Evolutionary conservation across 495 filamentous ascomycete genomes (phyloP), one percentile per base, ranked within the genome.

Genomic region (Immersiella caudata): DNA sequence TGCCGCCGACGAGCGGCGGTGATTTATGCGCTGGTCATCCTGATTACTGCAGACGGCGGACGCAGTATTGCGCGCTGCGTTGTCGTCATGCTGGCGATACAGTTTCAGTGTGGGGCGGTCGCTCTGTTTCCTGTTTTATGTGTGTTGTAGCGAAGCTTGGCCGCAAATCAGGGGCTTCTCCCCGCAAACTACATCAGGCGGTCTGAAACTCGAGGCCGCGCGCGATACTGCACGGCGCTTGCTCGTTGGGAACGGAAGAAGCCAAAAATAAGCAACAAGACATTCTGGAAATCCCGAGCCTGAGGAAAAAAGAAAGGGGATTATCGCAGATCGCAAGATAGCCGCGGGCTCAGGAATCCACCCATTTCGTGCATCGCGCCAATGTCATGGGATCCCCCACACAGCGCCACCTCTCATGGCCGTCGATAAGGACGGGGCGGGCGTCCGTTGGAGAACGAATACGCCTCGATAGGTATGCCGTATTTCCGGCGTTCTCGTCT

Each of bases 81-180:
- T 6, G 9, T 46, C 40, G 40, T 46, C 40, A 46, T 46, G 40
- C 40, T 46, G 40, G 6, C 24, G 20, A 11, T n/a, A 55, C 24
- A n/a, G 56, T 27, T 33, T 59, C 56, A 35, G 52, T 24, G 25
- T 24, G 52, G 7, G 21, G 21, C n/a, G 7, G 20, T 22, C 5
- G 9, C n/a, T 20, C 22, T 55, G 52, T 55, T 50, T 62, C 35
- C 59, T 62, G 59, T 62, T 54, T 63, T 40, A 54, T 25, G 46
- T 63, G 22, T 40, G 0, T 63, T 46, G 33, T 52, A 36, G 16
- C 25, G 12, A 29, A 18, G 21, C 40, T 16, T 54, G 40, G 24
- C 12, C 9, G 61, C 61, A 63, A 63, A 63, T 63, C 61, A 63
- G 61, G 61, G 21, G 46, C 9, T 40, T 49, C 46, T 46, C 49